Evolutionary conservation across 192 early-diverging fungal genomes (phyloP).

Genomic region (Umbelopsis vinacea): DNA sequence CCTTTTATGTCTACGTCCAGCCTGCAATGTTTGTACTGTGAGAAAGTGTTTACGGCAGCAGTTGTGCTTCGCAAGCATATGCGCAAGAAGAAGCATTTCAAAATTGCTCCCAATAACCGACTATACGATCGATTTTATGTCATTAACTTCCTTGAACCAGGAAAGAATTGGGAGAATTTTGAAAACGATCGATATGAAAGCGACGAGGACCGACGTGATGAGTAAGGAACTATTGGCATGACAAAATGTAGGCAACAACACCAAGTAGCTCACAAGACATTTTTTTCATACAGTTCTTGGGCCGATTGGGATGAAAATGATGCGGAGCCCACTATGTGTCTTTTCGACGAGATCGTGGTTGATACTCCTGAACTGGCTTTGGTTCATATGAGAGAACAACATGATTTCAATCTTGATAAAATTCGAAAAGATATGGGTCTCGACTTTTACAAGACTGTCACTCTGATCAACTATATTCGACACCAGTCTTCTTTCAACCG

Average conservation of each 20-base stretch:
- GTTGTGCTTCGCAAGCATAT: conserved; percentile 94
- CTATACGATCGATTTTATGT: conserved; percentile 95
- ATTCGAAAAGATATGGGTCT: conserved; percentile 57
- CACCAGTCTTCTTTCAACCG: conserved; percentile 58
- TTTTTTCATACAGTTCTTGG: conserved; percentile 55
- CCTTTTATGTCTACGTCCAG: conserved; percentile 21
- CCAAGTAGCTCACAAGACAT: neutral
- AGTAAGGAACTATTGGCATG: conserved; percentile 42
- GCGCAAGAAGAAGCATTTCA: conserved; percentile 99
- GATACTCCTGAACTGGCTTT: conserved; percentile 62
- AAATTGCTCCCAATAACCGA: conserved; percentile 87
- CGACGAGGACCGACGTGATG: conserved; percentile 70
- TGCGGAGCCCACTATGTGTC: conserved; percentile 71
- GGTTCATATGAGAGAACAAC: conserved; percentile 75
- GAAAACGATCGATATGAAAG: conserved; percentile 81
- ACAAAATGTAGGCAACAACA: conserved; percentile 28
- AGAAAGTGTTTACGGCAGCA: conserved; percentile 86
- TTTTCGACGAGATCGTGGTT: conserved; percentile 76
- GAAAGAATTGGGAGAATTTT: conserved; percentile 89
- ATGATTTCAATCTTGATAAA: conserved; percentile 75
- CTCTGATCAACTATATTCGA: conserved; percentile 88
- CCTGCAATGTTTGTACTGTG: conserved; percentile 90
- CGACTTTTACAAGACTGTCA: conserved; percentile 85
- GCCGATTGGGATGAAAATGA: conserved; percentile 83
- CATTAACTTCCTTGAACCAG: conserved; percentile 89